These are phyloP conservation scores for Stagonosporopsis vannaccii DNA, from an alignment of 2,329 filamentous ascomycete genomes.

Conservation along the genomic window DNA sequence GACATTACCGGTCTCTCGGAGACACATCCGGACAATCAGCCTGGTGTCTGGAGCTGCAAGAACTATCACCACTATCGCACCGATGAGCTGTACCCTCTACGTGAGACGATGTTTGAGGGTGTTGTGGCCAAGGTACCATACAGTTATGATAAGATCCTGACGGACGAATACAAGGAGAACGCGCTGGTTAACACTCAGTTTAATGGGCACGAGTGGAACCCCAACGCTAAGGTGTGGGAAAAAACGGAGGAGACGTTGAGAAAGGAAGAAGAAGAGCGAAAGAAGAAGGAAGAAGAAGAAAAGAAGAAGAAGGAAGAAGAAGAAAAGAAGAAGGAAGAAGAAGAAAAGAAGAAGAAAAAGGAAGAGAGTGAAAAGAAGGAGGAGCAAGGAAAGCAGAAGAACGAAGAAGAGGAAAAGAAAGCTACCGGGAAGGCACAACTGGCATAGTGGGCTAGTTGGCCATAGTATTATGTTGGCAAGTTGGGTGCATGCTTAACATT, in stretches of 20 bases:
- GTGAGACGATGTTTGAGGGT: conserved; percentile 77
- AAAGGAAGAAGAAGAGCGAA: conserved; percentile 23
- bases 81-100: conserved; percentile 78
- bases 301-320: conserved; percentile 3
- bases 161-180: conserved; percentile 70
- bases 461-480: conserved; percentile 2
- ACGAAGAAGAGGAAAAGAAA: conserved; percentile 16
- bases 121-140: conserved; percentile 74
- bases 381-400: conserved; percentile 11
- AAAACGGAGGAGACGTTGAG: conserved; percentile 43
- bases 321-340: conserved; percentile 41
- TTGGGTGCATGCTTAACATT: background rate
- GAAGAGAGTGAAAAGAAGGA: conserved; percentile 11
- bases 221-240: conserved; percentile 67
- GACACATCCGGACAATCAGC: conserved; percentile 64
- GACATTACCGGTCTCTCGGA: conserved; percentile 82
- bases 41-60: conserved; percentile 79
- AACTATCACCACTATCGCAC: conserved; percentile 76
- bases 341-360: conserved; percentile 12
- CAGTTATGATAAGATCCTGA: conserved; percentile 69
- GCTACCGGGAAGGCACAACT: conserved; percentile 22
- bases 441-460: conserved; percentile 30
- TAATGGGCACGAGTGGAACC: conserved; percentile 67
- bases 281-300: conserved; percentile 22
- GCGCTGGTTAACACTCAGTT: conserved; percentile 67